Evolutionary conservation across 441 rosid genomes (phyloP), one percentile per base, ranked within the genome.

Genomic region (Macaranga tanarius): DNA sequence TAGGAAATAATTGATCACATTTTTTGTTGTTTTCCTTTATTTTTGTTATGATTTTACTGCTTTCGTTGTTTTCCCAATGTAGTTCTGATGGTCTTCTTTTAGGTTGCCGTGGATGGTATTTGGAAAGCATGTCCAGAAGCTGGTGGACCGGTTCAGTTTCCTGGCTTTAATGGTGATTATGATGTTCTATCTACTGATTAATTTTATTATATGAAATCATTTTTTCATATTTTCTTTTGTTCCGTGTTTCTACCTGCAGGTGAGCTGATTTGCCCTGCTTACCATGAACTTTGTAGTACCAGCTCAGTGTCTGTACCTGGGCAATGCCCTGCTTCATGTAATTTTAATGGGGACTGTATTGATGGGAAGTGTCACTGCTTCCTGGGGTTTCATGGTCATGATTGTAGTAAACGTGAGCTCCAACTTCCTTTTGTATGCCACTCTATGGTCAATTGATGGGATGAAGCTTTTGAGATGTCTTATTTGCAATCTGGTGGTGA

Each of bases 91-190:
- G 20, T 75, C 23, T 65, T 74, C 28, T n/a, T 77, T 73, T 78
- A 95, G 99, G 92, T 95, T 84, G 97, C 98, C 65, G 99, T 95
- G 76, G 99, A 93, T 81, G 99, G 95, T 75, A 84, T 81, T 73
- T 95, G 99, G 98, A 93, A 89, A 82, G 84, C 74, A 42, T 95
- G 99, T 79, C 96, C 97, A 19, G 83, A 77, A 78, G 85, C 88
- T 70, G 99, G 99, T 62, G 98, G 98, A 66, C 90, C 93, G 44
- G 81, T 93, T 83, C 94, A 85, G 77, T 95, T 91, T 79, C 92
- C 92, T 23, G 93, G 97, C 72, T 95, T 95, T 82, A 93, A 95
- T 65, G 99, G 99, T 93, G 83, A 71, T 34, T 1, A 19, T 54
- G 73, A 66, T 51, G 51, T 67, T 72, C 60, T 65, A 56, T 73